Conservation (phyloP, 805 yeast species). For the Pachysolen tannophilus region DNA sequence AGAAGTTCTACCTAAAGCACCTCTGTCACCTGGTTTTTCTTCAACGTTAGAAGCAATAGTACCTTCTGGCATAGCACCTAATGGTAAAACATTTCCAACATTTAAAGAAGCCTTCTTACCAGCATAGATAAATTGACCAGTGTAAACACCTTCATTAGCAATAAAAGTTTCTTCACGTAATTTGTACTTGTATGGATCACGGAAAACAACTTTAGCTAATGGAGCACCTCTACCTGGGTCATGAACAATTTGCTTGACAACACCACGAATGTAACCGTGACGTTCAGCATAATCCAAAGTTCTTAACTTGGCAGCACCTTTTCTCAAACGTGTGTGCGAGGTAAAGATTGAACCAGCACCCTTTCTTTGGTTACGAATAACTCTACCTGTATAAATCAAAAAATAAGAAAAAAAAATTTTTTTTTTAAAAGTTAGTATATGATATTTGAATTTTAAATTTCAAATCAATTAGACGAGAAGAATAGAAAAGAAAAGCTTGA, state of each 20-base stretch:
- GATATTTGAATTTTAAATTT: too few relatives aligned
- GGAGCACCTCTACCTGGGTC: slow-evolving; percentile 99
- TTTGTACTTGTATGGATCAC: slow-evolving; percentile 99
- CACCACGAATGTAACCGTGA: slow-evolving; percentile 99
- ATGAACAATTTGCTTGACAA: slow-evolving; percentile 97
- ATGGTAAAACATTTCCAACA: slow-evolving; percentile 95
- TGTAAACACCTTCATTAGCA: slow-evolving; percentile 99
- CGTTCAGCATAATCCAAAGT: slow-evolving; percentile 98
- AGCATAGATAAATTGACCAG: slow-evolving; percentile 98
- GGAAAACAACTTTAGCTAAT: slow-evolving; percentile 96
- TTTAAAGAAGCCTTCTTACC: slow-evolving; percentile 97
- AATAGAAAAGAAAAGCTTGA: too few relatives aligned
- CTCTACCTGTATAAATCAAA: slow-evolving; percentile 65
- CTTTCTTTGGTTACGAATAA: slow-evolving; percentile 99
- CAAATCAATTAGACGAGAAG: too few relatives aligned
- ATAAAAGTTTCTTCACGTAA: slow-evolving; percentile 97
- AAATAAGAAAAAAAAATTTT: neutral
- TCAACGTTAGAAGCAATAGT: slow-evolving; percentile 97
- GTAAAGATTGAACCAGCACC: slow-evolving; percentile 99
- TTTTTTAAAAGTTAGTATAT: too few relatives aligned
- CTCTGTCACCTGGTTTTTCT: slow-evolving; percentile 99
- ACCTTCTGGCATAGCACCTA: slow-evolving; percentile 98
- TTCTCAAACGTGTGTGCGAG: slow-evolving; percentile 99
- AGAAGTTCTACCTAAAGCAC: slow-evolving; percentile 99
- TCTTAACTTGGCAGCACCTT: slow-evolving; percentile 99